Evolutionary conservation across 148 eudicot genomes (phyloP).

Genomic region (Rhododendron griersonianum): DNA sequence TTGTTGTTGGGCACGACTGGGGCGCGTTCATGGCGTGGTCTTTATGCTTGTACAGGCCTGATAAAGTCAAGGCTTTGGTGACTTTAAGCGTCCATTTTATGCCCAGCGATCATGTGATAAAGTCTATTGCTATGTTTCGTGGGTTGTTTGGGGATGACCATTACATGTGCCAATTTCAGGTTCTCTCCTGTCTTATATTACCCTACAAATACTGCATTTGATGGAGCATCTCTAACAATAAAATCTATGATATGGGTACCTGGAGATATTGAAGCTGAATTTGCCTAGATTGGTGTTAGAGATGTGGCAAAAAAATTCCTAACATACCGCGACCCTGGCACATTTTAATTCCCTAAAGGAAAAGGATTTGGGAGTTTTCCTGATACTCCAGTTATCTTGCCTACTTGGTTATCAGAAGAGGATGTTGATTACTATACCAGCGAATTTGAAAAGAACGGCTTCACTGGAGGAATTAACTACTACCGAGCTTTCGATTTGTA

Average conservation of each 20-base stretch:
- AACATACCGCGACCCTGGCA: background rate
- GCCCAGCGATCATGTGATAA: background rate
- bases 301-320: slow-evolving; percentile 23
- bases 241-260: slow-evolving; percentile 20
- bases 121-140: background rate
- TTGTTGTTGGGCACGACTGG: slow-evolving; percentile 11
- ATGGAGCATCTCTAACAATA: background rate
- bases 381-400: slow-evolving; percentile 16
- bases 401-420: slow-evolving; percentile 32
- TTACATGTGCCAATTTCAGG: slow-evolving; percentile 15
- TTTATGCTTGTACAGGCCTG: slow-evolving; percentile 16
- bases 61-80: slow-evolving; percentile 13
- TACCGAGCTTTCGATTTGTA: slow-evolving; percentile 26
- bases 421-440: slow-evolving; percentile 28
- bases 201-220: background rate
- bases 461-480: slow-evolving; percentile 40
- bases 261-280: slow-evolving; percentile 29
- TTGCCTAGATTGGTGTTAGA: slow-evolving; percentile 17
- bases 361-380: background rate
- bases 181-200: background rate
- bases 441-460: slow-evolving; percentile 28
- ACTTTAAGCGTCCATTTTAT: slow-evolving; percentile 10
- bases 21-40: slow-evolving; percentile 7
- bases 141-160: slow-evolving; percentile 13
- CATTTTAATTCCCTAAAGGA: background rate